phyloP scores from a whole-genome alignment of 768 basidiomycete species.

The Mycena olivaceomarginata region DNA sequence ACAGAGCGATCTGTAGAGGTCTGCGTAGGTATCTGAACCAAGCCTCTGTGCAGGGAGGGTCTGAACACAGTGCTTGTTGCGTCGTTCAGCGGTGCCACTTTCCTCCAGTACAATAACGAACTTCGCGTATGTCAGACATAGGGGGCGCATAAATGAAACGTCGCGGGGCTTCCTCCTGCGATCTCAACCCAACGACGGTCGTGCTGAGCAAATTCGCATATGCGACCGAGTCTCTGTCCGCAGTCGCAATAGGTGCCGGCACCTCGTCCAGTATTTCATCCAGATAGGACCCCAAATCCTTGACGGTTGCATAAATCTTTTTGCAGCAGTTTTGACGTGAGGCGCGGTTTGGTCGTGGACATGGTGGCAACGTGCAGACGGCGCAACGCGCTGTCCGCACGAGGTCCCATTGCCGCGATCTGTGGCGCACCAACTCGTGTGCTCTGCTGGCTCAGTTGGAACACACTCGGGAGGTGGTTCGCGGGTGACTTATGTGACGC shows the following conservation, averaged over 20 bases:
- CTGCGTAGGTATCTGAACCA: no score
- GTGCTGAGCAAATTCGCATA: constrained; percentile 64
- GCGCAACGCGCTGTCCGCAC: background rate
- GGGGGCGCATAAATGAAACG: constrained; percentile 56
- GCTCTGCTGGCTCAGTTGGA: background rate
- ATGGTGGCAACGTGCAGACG: constrained; percentile 6
- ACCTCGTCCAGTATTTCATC: constrained; percentile 54
- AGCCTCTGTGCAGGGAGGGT: no score
- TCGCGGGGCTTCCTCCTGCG: constrained; percentile 36
- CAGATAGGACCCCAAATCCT: constrained; percentile 62
- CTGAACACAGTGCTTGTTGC: no score
- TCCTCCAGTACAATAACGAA: background rate
- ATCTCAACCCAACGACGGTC: constrained; percentile 67
- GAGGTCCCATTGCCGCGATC: background rate
- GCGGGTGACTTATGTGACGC: background rate
- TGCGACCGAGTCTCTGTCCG: constrained; percentile 48
- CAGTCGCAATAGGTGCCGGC: constrained; percentile 40
- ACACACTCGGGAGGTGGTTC: background rate
- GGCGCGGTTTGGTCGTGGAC: constrained; percentile 14
- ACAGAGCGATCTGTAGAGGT: no score
- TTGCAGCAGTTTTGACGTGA: constrained; percentile 54
- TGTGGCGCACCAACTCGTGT: background rate
- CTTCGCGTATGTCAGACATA: constrained; percentile 71
- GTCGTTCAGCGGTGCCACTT: background rate
- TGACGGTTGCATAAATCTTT: constrained; percentile 66